Evolutionary conservation across 805 yeast species (phyloP), one percentile per base, ranked within the genome.

Genomic region (Candida tammaniensis): DNA sequence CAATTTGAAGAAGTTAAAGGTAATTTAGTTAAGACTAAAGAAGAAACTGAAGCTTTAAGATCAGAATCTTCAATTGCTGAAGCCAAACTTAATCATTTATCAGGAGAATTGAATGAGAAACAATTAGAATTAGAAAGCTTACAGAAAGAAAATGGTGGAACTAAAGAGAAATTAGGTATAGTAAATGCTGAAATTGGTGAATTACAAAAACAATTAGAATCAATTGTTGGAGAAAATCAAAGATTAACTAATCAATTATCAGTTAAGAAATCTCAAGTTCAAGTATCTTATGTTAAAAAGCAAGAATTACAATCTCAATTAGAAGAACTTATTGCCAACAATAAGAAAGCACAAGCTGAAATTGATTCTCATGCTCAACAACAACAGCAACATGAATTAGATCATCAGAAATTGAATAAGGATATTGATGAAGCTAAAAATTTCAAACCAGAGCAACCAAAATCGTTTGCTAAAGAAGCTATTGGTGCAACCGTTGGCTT

Each of bases 11-110:
- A 80, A 42, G 83, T 86, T 25, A 91, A 88, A 56, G 57, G 70
- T 9, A 70, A 73, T 24, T 68, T 87, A 44, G 57, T 61, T n/a
- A 59, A 70, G 6, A 75, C 88, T 0, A 76, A 71, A 29, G 70
- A 67, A 35, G 95, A 88, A 51, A 72, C 82, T 5, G 87, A 80
- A 37, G 71, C 76, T 25, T 63, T 88, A 45, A 68, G 82, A 47
- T 77, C 85, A 35, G 89, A 86, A 48, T 68, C 86, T 1, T 75
- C 86, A 0, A 71, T 85, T 27, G 74, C 84, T 2, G 95, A 88
- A 55, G 94, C 95, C 8, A 82, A 76, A 47, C 74, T 75, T 49
- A 82, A 85, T 55, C 78, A 84, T 4, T 71, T 82, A 30, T 84
- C 86, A 40, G 55, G 77, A 0, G 78, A 82, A 43, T 67, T 82